These are phyloP conservation scores for Trichoderma lentiforme DNA, from an alignment of 2,329 filamentous ascomycete species.

Conservation along the genomic window DNA sequence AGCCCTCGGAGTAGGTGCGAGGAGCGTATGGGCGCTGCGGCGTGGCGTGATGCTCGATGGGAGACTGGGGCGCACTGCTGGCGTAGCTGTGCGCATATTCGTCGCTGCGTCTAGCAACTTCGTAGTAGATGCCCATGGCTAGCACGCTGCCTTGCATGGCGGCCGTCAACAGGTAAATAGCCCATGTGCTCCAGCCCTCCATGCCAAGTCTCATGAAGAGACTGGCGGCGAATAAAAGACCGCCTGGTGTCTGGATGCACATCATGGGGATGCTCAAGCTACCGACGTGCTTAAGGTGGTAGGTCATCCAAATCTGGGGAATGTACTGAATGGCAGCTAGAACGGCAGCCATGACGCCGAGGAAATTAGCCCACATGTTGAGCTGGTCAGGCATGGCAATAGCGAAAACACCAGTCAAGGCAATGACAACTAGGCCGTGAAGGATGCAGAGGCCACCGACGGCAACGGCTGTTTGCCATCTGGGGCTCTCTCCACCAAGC, in stretches of 20 bases:
- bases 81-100: slow-evolving; percentile 23
- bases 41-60: slow-evolving; percentile 26
- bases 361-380: slow-evolving; percentile 75
- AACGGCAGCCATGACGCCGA: slow-evolving; percentile 74
- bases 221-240: slow-evolving; percentile 83
- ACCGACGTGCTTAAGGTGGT: slow-evolving; percentile 76
- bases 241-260: slow-evolving; percentile 94
- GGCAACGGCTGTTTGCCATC: slow-evolving; percentile 73
- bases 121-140: slow-evolving; percentile 75
- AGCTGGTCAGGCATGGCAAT: slow-evolving; percentile 61
- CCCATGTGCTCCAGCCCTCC: slow-evolving; percentile 93
- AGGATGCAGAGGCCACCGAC: slow-evolving; percentile 71
- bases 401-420: slow-evolving; percentile 67
- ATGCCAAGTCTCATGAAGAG: slow-evolving; percentile 74
- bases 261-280: slow-evolving; percentile 97
- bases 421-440: slow-evolving; percentile 68
- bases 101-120: slow-evolving; percentile 46
- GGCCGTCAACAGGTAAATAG: slow-evolving; percentile 84
- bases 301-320: slow-evolving; percentile 92
- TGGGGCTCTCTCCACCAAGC: slow-evolving; percentile 52
- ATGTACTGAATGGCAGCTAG: slow-evolving; percentile 89
- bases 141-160: slow-evolving; percentile 78
- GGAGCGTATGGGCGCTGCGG: slow-evolving; percentile 38
- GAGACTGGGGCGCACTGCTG: slow-evolving; percentile 29
- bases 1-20: slow-evolving; percentile 48